These are phyloP conservation scores for Leptomonas seymouri DNA, from an alignment of 208 protist genomes.

Conservation along the genomic window DNA sequence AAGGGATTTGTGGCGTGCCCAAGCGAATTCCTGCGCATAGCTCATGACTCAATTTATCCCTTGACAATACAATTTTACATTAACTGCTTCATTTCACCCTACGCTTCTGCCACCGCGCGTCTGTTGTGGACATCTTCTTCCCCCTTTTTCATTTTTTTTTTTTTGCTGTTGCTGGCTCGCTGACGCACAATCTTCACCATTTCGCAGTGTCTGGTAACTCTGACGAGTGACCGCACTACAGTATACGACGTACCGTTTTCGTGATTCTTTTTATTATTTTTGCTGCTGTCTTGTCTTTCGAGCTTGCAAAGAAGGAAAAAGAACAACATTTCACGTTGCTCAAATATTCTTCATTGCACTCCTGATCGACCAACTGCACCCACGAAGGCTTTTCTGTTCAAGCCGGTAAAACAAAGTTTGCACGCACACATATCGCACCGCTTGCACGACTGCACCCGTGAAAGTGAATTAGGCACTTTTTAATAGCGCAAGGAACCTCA, in stretches of 20 bases:
- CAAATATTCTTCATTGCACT: neutral
- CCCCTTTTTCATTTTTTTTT: constrained; percentile 1
- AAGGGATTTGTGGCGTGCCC: too few species aligned
- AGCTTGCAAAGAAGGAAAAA: neutral
- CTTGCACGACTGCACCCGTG: neutral
- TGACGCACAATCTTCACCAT: neutral
- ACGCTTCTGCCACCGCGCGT: neutral
- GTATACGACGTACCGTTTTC: constrained; percentile 9
- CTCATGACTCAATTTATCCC: too few species aligned
- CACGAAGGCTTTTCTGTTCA: neutral
- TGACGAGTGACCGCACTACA: constrained; percentile 21
- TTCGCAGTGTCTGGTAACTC: constrained; percentile 17
- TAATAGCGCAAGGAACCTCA: neutral
- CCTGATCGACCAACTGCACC: neutral
- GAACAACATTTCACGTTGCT: neutral
- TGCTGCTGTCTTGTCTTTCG: neutral
- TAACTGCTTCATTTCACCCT: too few species aligned
- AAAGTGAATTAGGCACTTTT: neutral
- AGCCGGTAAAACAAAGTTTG: neutral
- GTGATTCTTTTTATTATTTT: neutral
- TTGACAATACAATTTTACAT: too few species aligned
- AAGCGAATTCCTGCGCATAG: too few species aligned
- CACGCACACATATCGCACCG: neutral
- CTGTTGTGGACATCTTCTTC: neutral
- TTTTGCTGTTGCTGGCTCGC: neutral